Conservation (phyloP, 345 rosid genomes). For the Brassica rapa region DNA sequence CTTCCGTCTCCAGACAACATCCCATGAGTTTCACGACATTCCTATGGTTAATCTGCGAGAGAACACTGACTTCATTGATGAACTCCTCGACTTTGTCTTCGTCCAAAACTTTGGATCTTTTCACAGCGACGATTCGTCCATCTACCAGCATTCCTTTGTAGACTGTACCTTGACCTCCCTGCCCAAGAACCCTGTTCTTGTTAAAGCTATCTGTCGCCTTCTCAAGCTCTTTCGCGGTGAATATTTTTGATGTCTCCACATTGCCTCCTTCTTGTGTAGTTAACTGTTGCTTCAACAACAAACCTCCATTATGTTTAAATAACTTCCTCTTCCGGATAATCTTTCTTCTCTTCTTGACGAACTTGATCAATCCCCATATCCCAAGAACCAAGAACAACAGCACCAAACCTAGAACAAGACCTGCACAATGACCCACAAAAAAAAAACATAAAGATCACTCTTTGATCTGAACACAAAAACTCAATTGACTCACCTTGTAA, state of each 20-base stretch:
- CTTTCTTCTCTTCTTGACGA: background rate
- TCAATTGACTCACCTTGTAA: background rate
- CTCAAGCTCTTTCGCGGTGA: background rate
- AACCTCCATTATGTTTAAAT: conserved; percentile 36
- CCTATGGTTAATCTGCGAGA: background rate
- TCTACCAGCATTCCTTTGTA: background rate
- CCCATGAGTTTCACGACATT: background rate
- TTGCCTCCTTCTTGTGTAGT: background rate
- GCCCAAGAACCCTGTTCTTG: background rate
- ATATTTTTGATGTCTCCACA: background rate
- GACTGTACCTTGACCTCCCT: background rate
- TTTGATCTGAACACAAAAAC: background rate
- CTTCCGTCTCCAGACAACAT: background rate
- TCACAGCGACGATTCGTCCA: background rate
- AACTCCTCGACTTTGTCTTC: background rate
- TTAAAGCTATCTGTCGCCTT: background rate
- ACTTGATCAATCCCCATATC: background rate
- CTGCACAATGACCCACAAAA: background rate
- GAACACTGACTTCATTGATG: background rate
- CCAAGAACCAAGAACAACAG: background rate
- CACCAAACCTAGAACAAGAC: conserved; percentile 16
- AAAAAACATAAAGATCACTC: background rate
- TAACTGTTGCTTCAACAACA: conserved; percentile 18
- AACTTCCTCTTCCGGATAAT: background rate
- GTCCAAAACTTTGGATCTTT: background rate